phyloP scores from a whole-genome alignment of 2,329 filamentous ascomycete species.

The Fusarium albosuccineum region DNA sequence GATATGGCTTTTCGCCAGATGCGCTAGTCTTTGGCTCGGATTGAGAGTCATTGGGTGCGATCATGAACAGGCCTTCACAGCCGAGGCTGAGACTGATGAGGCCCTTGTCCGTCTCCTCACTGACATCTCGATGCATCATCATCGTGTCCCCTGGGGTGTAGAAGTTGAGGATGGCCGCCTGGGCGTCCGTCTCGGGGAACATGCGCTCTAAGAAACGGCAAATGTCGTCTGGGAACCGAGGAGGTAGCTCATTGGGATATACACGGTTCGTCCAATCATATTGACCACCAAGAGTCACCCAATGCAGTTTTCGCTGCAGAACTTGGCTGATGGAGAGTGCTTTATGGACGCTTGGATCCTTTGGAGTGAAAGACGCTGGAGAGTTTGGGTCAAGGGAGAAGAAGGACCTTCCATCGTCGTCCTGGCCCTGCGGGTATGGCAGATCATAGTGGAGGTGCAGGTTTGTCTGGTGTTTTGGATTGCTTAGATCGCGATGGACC shows the following conservation, averaged over 20 bases:
- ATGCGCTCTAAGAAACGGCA: constrained; percentile 74
- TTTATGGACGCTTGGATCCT: constrained; percentile 80
- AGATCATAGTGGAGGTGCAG: constrained; percentile 86
- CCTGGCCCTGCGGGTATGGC: constrained; percentile 63
- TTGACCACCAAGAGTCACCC: constrained; percentile 94
- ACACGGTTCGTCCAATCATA: constrained; percentile 94
- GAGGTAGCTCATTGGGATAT: constrained; percentile 78
- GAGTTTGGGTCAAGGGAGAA: constrained; percentile 64
- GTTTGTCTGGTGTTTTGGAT: constrained; percentile 85
- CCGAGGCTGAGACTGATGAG: constrained; percentile 90
- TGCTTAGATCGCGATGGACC: constrained; percentile 81
- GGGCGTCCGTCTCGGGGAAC: constrained; percentile 82
- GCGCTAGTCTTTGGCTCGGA: constrained; percentile 26
- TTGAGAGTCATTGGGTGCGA: constrained; percentile 69
- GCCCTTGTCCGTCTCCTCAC: constrained; percentile 82
- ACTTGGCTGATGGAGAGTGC: constrained; percentile 77
- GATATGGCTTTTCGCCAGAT: constrained; percentile 59
- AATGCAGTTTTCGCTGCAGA: constrained; percentile 85
- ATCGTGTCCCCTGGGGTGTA: constrained; percentile 93
- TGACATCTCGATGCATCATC: constrained; percentile 93
- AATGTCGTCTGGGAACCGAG: constrained; percentile 81
- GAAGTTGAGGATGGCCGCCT: constrained; percentile 94
- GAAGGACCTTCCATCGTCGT: constrained; percentile 59
- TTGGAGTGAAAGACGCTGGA: constrained; percentile 72
- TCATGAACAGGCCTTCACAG: constrained; percentile 90